phyloP scores from a whole-genome alignment of 306 rosid genomes.

The Astragalus glycyphyllos region DNA sequence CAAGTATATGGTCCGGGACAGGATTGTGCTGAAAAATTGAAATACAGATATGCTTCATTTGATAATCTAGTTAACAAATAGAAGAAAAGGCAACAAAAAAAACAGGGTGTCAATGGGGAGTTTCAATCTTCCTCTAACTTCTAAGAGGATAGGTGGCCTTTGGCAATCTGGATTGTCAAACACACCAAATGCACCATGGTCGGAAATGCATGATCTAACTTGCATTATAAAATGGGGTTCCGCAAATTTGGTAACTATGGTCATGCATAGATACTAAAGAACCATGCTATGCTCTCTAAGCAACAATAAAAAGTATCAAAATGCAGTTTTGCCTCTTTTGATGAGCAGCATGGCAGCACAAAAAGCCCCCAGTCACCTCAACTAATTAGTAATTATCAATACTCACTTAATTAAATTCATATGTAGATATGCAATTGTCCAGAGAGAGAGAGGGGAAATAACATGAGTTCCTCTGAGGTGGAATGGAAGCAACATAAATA shows the following conservation, averaged over 20 bases:
- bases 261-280: neutral
- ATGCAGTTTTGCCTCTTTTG: slow-evolving; percentile 5
- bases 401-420: neutral
- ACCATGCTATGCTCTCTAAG: neutral
- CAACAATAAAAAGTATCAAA: slow-evolving; percentile 12
- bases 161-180: neutral
- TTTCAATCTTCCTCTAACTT: slow-evolving; percentile 14
- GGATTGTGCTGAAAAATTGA: slow-evolving; percentile 1
- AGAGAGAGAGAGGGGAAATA: neutral
- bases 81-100: neutral
- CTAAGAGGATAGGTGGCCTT: slow-evolving; percentile 5
- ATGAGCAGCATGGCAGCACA: neutral
- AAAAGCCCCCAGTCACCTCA: neutral
- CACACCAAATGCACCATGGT: neutral
- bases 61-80: neutral
- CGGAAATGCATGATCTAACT: slow-evolving; percentile 22
- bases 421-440: neutral
- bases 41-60: neutral
- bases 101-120: neutral
- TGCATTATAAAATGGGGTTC: neutral
- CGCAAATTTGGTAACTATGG: neutral
- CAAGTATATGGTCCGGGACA: slow-evolving; percentile 4
- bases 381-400: neutral
- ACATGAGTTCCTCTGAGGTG: neutral
- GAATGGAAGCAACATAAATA: neutral